A percentile compares a stretch with the other conserved stretches of the same genome.
These are phyloP conservation scores for Avena sativa DNA, from an alignment of 176 grass and related monocot species.

Conservation along the genomic window DNA sequence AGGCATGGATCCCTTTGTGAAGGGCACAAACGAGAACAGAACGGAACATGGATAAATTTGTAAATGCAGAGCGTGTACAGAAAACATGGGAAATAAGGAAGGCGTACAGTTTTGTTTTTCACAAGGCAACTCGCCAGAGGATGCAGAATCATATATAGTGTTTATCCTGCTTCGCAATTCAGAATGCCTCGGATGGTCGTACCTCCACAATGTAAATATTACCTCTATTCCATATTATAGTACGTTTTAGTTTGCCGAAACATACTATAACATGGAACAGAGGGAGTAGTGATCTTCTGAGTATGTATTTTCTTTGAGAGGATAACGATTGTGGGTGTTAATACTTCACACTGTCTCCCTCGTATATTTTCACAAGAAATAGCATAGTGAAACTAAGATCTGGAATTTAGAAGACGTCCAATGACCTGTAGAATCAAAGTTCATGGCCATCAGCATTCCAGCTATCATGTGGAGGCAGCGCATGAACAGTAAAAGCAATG, in stretches of 20 bases:
- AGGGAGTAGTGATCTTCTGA: background rate
- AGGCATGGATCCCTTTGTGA: slow-evolving; percentile 68
- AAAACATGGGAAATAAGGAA: slow-evolving; percentile 24
- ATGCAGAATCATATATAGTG: background rate
- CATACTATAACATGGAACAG: too few relatives aligned
- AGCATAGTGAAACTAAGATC: background rate
- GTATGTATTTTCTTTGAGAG: background rate
- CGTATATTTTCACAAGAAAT: background rate
- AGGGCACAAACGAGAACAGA: background rate
- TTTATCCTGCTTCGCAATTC: slow-evolving; percentile 8
- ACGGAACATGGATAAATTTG: slow-evolving; percentile 33
- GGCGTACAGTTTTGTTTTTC: slow-evolving; percentile 15
- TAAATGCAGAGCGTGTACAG: slow-evolving; percentile 59
- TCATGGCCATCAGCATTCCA: slow-evolving; percentile 14
- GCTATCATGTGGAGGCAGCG: background rate
- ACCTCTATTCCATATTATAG: too few relatives aligned
- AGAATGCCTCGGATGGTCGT: background rate
- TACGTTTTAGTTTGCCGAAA: too few relatives aligned
- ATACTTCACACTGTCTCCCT: slow-evolving; percentile 7
- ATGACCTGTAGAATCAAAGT: background rate
- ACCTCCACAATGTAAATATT: slow-evolving; percentile 45
- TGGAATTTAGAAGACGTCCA: background rate
- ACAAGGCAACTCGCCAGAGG: slow-evolving; percentile 10
- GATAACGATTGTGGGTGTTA: background rate
- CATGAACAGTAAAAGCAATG: background rate